These are phyloP conservation scores for Diaporthe sp. DNA, from an alignment of 2,329 filamentous ascomycete genomes.

Conservation along the genomic window DNA sequence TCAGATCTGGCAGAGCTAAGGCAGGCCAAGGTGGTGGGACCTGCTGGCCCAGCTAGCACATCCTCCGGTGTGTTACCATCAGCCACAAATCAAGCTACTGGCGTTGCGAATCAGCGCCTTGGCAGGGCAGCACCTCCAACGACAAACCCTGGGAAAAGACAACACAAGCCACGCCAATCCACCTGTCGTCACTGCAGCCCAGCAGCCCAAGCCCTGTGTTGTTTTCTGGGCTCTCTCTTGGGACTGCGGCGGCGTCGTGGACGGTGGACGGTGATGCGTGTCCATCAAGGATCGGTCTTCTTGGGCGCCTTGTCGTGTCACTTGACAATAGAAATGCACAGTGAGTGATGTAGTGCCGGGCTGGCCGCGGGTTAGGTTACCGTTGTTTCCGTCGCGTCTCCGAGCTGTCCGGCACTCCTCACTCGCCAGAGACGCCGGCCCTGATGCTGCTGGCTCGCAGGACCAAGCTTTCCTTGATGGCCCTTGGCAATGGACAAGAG, in stretches of 20 bases:
- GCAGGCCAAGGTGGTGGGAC: slow-evolving; percentile 12
- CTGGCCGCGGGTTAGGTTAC: background rate
- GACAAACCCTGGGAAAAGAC: background rate
- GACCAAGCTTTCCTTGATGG: slow-evolving; percentile 26
- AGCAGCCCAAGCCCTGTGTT: background rate
- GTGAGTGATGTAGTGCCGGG: background rate
- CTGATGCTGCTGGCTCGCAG: slow-evolving; percentile 7
- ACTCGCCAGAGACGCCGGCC: background rate
- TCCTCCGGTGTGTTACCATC: background rate
- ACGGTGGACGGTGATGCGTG: background rate
- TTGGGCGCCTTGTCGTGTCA: slow-evolving; percentile 21
- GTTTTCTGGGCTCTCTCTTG: background rate
- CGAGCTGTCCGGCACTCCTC: slow-evolving; percentile 13
- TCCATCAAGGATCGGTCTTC: background rate
- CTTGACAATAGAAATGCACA: slow-evolving; percentile 1
- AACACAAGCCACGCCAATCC: slow-evolving; percentile 9
- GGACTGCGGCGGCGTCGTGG: background rate
- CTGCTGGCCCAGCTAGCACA: background rate
- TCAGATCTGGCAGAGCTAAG: slow-evolving; percentile 23
- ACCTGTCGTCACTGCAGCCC: background rate
- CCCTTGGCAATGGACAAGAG: slow-evolving; percentile 23
- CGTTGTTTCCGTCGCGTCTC: slow-evolving; percentile 9
- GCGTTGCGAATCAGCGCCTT: slow-evolving; percentile 20
- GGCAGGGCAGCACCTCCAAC: slow-evolving; percentile 7
- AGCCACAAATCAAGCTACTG: slow-evolving; percentile 30